Evolutionary conservation across 768 basidiomycete genomes (phyloP), one percentile per base, ranked within the genome.

Genomic region (Pleurotus pulmonarius): DNA sequence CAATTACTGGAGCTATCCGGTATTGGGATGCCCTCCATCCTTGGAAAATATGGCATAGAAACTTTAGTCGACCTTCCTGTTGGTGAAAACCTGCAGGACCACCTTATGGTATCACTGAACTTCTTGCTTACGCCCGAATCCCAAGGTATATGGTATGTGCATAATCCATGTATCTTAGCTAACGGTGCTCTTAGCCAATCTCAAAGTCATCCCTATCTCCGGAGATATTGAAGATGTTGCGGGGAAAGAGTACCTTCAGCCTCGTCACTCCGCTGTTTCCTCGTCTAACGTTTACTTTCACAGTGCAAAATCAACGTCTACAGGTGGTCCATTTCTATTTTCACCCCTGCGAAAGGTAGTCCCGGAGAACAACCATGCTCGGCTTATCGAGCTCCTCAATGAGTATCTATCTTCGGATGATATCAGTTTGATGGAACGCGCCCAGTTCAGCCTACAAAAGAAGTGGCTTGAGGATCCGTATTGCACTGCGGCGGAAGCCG

Each of bases 1-100:
- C 69, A 76, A n/a, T 62, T 80, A 13, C 69, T 82, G 2, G 67
- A 77, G 67, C 69, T 70, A 18, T 76, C 74, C 39, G 80, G 80
- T 47, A 67, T 82, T 46, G 80, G 80, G 0, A 76, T 77, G 7
- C 57, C 60, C 47, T 72, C 74, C 44, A 65, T 78, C 5, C 66
- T 82, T 22, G 47, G 68, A 9, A 64, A 64, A 5, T 71, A 71
- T 5, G 73, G 72, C 24, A 73, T 81, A 52, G 58, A 63, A 8
- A 68, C 72, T 39, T 62, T 67, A n/a, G 45, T 73, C 22, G 69
- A 72, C 38, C 67, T 79, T 4, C 76, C 79, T 55, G 77, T 81
- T 34, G 79, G 79, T 1, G 77, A 80, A 61, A 76, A 79, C 62
- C 62, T 79, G 18, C 54, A 55, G 6, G 60, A 63, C 29, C 58